A percentile compares a stretch with the other conserved stretches of the same genome.
phyloP scores from a whole-genome alignment of 768 basidiomycete species.

The Tulasnella sp. region DNA sequence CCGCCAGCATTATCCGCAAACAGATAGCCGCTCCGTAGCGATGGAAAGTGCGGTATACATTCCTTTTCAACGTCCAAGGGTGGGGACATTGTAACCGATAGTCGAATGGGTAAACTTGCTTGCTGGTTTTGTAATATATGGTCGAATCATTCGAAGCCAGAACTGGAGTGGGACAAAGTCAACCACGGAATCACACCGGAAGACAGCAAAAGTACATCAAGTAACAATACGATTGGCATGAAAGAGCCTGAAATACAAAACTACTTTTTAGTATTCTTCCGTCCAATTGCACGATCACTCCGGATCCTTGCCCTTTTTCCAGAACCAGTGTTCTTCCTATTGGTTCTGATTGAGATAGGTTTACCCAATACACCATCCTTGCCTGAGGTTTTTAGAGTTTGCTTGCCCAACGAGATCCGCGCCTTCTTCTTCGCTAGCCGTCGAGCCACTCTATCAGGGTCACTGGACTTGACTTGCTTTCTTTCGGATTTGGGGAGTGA shows the following conservation, averaged over 20 bases:
- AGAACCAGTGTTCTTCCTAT: constrained; percentile 7
- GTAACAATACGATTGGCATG: no score
- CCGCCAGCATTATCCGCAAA: constrained; percentile 71
- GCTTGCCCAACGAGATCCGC: constrained; percentile 18
- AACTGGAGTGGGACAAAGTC: not conserved
- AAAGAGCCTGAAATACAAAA: no score
- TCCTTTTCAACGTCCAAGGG: constrained; percentile 37
- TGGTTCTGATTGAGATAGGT: no score
- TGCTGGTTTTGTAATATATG: no score
- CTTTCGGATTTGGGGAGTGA: constrained; percentile 74
- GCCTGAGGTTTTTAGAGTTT: not conserved
- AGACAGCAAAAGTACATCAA: not conserved
- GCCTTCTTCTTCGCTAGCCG: constrained; percentile 85
- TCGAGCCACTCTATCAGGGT: constrained; percentile 69
- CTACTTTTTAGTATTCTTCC: not conserved
- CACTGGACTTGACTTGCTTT: constrained; percentile 64
- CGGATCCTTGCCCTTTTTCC: constrained; percentile 1
- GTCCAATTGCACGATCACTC: not conserved
- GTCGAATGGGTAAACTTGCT: no score
- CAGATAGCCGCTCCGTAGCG: constrained; percentile 41
- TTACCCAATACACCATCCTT: constrained; percentile 9
- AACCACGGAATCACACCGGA: not conserved
- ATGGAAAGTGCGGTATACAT: constrained; percentile 45
- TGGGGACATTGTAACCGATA: not conserved
- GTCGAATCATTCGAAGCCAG: no score